These are phyloP conservation scores for Periconia sp. DNA, from an alignment of 2,329 filamentous ascomycete genomes.

Conservation along the genomic window DNA sequence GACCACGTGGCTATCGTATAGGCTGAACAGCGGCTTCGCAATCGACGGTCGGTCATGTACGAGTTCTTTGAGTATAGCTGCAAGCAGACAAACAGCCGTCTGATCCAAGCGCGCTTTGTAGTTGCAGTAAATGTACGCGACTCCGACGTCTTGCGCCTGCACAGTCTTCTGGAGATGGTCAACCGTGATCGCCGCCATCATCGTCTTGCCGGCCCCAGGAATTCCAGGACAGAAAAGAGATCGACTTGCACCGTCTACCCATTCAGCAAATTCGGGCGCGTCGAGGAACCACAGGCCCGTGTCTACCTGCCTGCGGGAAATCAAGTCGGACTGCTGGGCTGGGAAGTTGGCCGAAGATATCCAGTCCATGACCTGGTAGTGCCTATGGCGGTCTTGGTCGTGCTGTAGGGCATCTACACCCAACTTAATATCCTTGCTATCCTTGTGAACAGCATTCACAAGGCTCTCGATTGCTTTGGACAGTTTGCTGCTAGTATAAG, in stretches of 20 bases:
- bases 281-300: constrained; percentile 56
- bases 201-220: constrained; percentile 57
- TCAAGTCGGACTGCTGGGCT: constrained; percentile 48
- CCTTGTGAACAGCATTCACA: neutral
- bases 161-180: constrained; percentile 43
- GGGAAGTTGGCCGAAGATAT: constrained; percentile 45
- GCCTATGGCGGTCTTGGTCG: constrained; percentile 4
- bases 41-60: neutral
- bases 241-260: constrained; percentile 11
- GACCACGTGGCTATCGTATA: neutral
- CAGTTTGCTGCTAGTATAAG: constrained; percentile 5
- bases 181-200: constrained; percentile 49
- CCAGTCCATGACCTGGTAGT: constrained; percentile 36
- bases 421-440: neutral
- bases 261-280: constrained; percentile 26
- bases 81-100: neutral
- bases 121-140: constrained; percentile 57
- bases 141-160: constrained; percentile 20
- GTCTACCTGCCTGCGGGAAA: constrained; percentile 41
- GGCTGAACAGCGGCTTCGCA: neutral
- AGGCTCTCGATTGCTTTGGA: constrained; percentile 3
- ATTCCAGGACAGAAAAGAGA: constrained; percentile 55
- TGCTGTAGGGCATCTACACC: constrained; percentile 1
- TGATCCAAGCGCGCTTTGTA: constrained; percentile 49
- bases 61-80: constrained; percentile 5